A percentile compares a stretch with the other conserved stretches of the same genome.
phyloP scores from a whole-genome alignment of 192 early-diverging fungal genomes.

The Phycomyces nitens region DNA sequence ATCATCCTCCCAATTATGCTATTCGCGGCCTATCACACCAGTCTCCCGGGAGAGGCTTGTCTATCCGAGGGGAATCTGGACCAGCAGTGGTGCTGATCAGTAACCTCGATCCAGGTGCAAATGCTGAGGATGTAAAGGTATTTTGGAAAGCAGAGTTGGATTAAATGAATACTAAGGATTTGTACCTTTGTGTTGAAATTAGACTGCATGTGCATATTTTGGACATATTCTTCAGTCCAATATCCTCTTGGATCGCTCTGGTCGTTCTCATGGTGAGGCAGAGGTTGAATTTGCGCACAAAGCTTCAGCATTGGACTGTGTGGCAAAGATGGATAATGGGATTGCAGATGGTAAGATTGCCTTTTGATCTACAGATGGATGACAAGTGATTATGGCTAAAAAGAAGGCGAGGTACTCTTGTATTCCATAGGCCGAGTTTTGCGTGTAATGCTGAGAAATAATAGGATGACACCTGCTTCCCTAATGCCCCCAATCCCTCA shows the following conservation, averaged over 20 bases:
- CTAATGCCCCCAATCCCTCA: not conserved
- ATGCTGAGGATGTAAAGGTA: slow-evolving; percentile 43
- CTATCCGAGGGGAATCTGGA: slow-evolving; percentile 47
- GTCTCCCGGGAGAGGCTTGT: slow-evolving; percentile 10
- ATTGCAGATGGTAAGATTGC: slow-evolving; percentile 43
- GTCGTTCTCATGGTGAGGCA: slow-evolving; percentile 42
- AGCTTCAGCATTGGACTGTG: slow-evolving; percentile 39
- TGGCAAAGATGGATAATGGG: slow-evolving; percentile 43
- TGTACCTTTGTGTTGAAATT: not conserved
- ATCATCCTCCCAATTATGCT: no score
- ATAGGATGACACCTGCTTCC: not conserved
- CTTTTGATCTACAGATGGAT: not conserved
- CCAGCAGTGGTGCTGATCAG: slow-evolving; percentile 45
- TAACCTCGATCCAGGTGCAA: slow-evolving; percentile 46
- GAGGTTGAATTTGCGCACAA: slow-evolving; percentile 46
- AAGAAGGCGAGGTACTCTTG: no score
- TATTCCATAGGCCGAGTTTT: slow-evolving; percentile 27
- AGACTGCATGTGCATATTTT: slow-evolving; percentile 39
- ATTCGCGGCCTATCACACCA: no score
- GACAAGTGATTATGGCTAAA: not conserved
- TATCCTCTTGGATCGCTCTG: slow-evolving; percentile 32
- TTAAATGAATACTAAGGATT: no score
- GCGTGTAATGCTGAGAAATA: slow-evolving; percentile 31
- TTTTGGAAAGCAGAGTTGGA: not conserved
- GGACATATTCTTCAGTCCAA: slow-evolving; percentile 34